These are phyloP conservation scores for Mortierella sp. DNA, from an alignment of 371 early-diverging fungal genomes.

Conservation along the genomic window DNA sequence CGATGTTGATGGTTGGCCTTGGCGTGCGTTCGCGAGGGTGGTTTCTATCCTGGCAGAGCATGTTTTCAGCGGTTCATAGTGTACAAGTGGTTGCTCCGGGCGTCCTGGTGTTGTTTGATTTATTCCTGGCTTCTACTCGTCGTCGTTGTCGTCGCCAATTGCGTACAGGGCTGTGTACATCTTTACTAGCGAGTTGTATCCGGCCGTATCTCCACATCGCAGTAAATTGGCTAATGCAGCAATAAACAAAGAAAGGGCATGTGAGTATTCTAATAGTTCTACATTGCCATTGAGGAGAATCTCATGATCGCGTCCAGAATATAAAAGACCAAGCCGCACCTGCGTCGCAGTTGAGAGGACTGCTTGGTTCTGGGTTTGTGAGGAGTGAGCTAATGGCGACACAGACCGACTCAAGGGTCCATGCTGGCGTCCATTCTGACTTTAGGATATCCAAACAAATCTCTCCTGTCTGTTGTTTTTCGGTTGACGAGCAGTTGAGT, in stretches of 20 bases:
- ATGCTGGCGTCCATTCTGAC: conserved; percentile 88
- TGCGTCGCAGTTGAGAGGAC: conserved; percentile 96
- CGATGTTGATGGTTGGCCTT: background rate
- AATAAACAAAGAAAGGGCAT: background rate
- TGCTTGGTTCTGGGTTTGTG: conserved; percentile 84
- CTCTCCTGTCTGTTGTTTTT: conserved; percentile 74
- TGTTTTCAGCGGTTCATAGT: background rate
- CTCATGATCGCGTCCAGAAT: background rate
- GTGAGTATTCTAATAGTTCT: background rate
- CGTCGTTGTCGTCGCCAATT: conserved; percentile 51
- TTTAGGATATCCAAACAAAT: conserved; percentile 89
- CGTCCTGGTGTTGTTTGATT: background rate
- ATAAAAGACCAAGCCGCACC: conserved; percentile 34
- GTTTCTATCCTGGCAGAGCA: background rate
- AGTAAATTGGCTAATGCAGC: conserved; percentile 80
- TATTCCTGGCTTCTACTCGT: conserved; percentile 7
- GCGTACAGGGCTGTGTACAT: conserved; percentile 91
- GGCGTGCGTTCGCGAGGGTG: background rate
- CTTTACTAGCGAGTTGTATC: conserved; percentile 86
- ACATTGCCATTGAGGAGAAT: background rate
- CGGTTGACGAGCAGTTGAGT: background rate
- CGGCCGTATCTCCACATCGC: conserved; percentile 86
- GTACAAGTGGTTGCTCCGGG: conserved; percentile 13
- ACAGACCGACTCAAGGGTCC: conserved; percentile 81
- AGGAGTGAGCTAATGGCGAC: conserved; percentile 81